These are phyloP conservation scores for Cladosporium sp. DNA, from an alignment of 2,329 filamentous ascomycete genomes.

Conservation along the genomic window DNA sequence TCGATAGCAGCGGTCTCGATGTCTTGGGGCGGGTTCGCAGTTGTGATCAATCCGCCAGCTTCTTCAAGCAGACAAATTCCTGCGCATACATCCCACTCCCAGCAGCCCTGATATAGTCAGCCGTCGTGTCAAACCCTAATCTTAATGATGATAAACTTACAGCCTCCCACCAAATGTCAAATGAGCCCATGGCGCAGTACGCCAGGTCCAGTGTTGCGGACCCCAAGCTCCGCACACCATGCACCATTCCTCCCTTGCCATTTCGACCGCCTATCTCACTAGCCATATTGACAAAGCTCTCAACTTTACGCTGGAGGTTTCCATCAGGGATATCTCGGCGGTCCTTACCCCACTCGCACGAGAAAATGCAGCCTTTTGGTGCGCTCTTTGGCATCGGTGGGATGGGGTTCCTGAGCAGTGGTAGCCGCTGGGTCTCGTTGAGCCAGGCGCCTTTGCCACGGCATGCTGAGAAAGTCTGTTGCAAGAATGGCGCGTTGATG, in stretches of 20 bases:
- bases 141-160: conserved; percentile 21
- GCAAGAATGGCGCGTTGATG: conserved; percentile 69
- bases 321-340: conserved; percentile 64
- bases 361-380: conserved; percentile 69
- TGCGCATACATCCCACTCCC: conserved; percentile 81
- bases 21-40: conserved; percentile 68
- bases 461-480: conserved; percentile 69
- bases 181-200: conserved; percentile 69
- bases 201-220: conserved; percentile 73
- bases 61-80: conserved; percentile 72
- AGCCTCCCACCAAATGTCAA: conserved; percentile 83
- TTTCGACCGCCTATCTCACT: conserved; percentile 61
- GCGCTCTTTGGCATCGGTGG: conserved; percentile 64
- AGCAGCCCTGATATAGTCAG: conserved; percentile 51
- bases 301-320: conserved; percentile 70
- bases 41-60: conserved; percentile 72
- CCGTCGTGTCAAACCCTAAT: background rate
- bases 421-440: conserved; percentile 63
- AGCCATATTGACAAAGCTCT: conserved; percentile 75
- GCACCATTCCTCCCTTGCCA: conserved; percentile 75
- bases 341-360: conserved; percentile 80
- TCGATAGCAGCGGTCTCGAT: conserved; percentile 57
- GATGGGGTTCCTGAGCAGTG: conserved; percentile 62
- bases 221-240: conserved; percentile 70
- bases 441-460: conserved; percentile 67